These are phyloP conservation scores for Aspergillus spinulosporus DNA, from an alignment of 2,329 filamentous ascomycete species.

Conservation along the genomic window DNA sequence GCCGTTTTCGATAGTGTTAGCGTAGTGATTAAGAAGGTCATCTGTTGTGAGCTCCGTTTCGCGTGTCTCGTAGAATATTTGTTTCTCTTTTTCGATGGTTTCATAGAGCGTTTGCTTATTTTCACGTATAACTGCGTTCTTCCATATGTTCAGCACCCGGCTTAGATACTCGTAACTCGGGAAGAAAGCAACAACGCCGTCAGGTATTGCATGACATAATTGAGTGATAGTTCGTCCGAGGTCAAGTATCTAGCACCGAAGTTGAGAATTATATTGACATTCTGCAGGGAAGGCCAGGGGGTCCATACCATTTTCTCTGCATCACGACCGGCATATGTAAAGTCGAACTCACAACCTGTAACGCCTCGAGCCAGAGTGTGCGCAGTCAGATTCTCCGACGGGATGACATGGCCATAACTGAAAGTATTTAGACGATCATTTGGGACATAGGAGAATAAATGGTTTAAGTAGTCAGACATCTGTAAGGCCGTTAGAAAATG, in stretches of 20 bases:
- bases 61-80: constrained; percentile 58
- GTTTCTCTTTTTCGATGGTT: constrained; percentile 36
- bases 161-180: constrained; percentile 91
- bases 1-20: constrained; percentile 60
- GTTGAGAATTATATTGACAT: constrained; percentile 9
- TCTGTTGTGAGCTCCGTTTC: constrained; percentile 54
- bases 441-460: constrained; percentile 77
- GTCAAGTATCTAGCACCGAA: constrained; percentile 56
- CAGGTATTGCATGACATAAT: constrained; percentile 72
- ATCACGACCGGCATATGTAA: constrained; percentile 77
- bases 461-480: constrained; percentile 83
- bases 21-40: constrained; percentile 72
- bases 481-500: constrained; percentile 28
- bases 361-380: constrained; percentile 63
- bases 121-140: constrained; percentile 38
- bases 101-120: constrained; percentile 31
- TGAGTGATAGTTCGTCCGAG: constrained; percentile 73
- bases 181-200: constrained; percentile 93
- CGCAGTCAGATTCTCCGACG: constrained; percentile 74
- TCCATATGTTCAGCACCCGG: constrained; percentile 67
- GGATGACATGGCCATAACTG: constrained; percentile 94
- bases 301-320: constrained; percentile 61
- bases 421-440: constrained; percentile 69
- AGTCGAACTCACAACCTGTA: constrained; percentile 67
- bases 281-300: background rate